Conservation (phyloP, 768 basidiomycete species). For the Mycena vitilis region DNA sequence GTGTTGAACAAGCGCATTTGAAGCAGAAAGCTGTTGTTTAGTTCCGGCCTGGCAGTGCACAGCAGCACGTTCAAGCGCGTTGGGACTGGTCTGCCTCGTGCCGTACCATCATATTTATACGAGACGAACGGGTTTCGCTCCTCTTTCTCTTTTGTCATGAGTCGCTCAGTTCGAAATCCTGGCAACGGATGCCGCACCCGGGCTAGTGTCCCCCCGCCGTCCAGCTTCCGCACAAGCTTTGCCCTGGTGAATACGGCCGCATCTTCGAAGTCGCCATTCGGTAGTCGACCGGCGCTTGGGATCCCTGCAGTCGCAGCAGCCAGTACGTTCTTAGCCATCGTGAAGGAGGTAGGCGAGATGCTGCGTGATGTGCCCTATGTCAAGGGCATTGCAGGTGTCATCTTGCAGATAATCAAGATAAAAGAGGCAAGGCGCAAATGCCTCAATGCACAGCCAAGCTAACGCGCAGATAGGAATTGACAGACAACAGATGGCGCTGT, state of each 20-base stretch:
- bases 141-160: slow-evolving; percentile 32
- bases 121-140: background rate
- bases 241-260: slow-evolving; percentile 1
- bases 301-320: slow-evolving; percentile 20
- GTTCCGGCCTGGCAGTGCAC: slow-evolving; percentile 24
- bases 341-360: slow-evolving; percentile 31
- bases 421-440: slow-evolving; percentile 31
- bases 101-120: slow-evolving; percentile 21
- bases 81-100: slow-evolving; percentile 6
- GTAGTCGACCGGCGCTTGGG: slow-evolving; percentile 9
- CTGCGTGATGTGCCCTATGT: slow-evolving; percentile 30
- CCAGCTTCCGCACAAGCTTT: background rate
- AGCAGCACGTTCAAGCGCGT: slow-evolving; percentile 15
- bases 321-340: slow-evolving; percentile 27
- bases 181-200: slow-evolving; percentile 29
- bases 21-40: slow-evolving; percentile 25
- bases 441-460: slow-evolving; percentile 13
- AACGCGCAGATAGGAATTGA: slow-evolving; percentile 27
- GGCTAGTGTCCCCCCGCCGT: background rate
- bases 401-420: slow-evolving; percentile 34
- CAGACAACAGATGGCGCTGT: slow-evolving; percentile 34
- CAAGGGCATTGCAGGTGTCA: slow-evolving; percentile 27
- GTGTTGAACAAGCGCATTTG: background rate
- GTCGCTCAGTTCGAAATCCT: slow-evolving; percentile 26
- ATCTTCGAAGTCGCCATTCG: background rate